Evolutionary conservation across 345 rosid species (phyloP), one percentile per base, ranked within the genome.

Genomic region (Clarkia xantiana): DNA sequence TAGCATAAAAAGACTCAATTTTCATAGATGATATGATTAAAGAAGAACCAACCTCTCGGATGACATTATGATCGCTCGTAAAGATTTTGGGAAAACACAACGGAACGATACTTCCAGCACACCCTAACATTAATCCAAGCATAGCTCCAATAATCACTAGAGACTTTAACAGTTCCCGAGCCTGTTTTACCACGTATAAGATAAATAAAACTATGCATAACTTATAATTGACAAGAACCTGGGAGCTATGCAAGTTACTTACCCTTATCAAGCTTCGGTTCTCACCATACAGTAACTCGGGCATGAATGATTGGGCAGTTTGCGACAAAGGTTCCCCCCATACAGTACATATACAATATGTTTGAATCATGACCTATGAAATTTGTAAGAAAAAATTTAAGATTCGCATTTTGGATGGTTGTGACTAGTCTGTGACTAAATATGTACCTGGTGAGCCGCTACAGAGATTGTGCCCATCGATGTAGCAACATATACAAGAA

Each of bases 221-320:
- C 13, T 11, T 13, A 47, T 19, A n/a, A 48, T 13, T 38, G n/a
- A 20, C 1, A 18, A 48, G 39, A 12, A 13, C n/a, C 20, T 45
- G 18, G 22, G 48, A 13, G 18, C 48, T 16, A 45, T 45, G 14
- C 41, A 44, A 18, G 52, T 36, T 19, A 53, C 60, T 55, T 23
- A 74, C 77, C 79, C 68, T 77, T 51, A 19, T 29, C 62, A 71
- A 59, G 56, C 57, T 71, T 39, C 65, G 50, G 13, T 69, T 67
- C 36, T 40, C 52, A 47, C 84, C 84, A 44, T 62, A 62, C 47
- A 74, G 46, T 49, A 74, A 54, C 68, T 62, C 84, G 6, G 80
- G 84, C 77, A 77, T 71, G 57, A 71, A 77, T 42, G 84, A 67
- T 48, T 71, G 80, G 12, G 84, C 77, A 1, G 84, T 74, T 60